Percentiles rank a stretch among this genome's conserved stretches.
These are phyloP conservation scores for Diaporthe humulicola DNA, from an alignment of 2,329 filamentous ascomycete genomes.

Conservation along the genomic window DNA sequence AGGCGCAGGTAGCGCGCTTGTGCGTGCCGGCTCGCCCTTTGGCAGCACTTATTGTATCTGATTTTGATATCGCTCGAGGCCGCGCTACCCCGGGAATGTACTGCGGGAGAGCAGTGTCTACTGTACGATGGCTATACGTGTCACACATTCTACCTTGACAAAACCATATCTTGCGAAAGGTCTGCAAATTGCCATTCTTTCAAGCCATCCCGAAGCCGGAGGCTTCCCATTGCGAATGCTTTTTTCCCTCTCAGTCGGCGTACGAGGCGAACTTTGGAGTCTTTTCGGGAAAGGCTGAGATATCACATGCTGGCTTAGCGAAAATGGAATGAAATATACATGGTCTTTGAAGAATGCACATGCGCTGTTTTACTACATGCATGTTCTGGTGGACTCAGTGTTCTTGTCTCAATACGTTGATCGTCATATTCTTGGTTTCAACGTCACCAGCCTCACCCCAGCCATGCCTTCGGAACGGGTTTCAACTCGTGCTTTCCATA, in stretches of 20 bases:
- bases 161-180: neutral
- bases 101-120: neutral
- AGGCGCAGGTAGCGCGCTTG: neutral
- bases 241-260: constrained; percentile 4
- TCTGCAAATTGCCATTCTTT: neutral
- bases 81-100: neutral
- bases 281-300: constrained; percentile 2
- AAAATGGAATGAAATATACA: constrained; percentile 4
- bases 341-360: neutral
- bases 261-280: constrained; percentile 11
- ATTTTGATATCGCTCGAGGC: neutral
- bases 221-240: neutral
- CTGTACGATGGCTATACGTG: constrained; percentile 8
- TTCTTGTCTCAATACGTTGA: neutral
- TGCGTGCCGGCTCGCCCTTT: neutral
- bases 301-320: constrained; percentile 23
- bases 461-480: neutral
- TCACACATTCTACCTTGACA: neutral
- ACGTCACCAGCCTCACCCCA: neutral
- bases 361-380: neutral
- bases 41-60: neutral
- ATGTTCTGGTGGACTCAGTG: neutral
- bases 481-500: neutral
- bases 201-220: neutral
- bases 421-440: neutral